Evolutionary conservation across 108 stramenopile species (phyloP), one percentile per base, ranked within the genome.

Genomic region (Stephanodiscus triporus): DNA sequence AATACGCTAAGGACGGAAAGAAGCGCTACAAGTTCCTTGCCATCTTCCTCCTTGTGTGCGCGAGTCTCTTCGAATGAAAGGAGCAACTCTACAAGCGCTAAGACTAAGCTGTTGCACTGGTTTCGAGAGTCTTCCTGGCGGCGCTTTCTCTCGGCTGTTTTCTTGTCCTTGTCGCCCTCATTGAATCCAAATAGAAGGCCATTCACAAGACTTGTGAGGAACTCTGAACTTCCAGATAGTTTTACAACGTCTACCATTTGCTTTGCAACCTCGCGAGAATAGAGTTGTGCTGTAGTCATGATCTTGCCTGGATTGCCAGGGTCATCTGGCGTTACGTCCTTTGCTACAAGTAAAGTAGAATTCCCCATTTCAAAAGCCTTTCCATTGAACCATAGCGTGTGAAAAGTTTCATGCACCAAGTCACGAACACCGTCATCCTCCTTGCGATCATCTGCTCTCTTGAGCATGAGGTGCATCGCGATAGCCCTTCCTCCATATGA

Each of bases 161-260:
- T 95, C 63, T 83, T 86, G 38, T 86, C 88, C 53, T 92, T 93
- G 24, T 96, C 92, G 5, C 90, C 88, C 50, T 93, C 95, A 10
- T 71, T 76, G 42, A 86, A 82, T 9, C 85, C 90, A 63, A 80
- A 87, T 14, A 96, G 72, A 37, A 96, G 80, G 29, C 95, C 94
- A 34, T 83, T 72, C 2, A 97, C 84, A 13, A 98, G 87, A 32
- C 68, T 69, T 24, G 87, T 84, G 57, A 98, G 85, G 49, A 83
- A 70, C 16, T 91, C 89, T 7, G 84, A 75, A 66, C 85, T 85
- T 71, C 88, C 85, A 10, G 88, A 83, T 19, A 82, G 73, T 61
- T 86, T 87, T 20, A 95, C 94, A 3, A 97, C 95, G 69, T 96
- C 94, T 26, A 98, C 91, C 93, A 98, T 96, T 84, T 98, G 97